Base-by-base conservation (phyloP, 1,284 basidiomycete species). In the Earliella scabrosa region DNA sequence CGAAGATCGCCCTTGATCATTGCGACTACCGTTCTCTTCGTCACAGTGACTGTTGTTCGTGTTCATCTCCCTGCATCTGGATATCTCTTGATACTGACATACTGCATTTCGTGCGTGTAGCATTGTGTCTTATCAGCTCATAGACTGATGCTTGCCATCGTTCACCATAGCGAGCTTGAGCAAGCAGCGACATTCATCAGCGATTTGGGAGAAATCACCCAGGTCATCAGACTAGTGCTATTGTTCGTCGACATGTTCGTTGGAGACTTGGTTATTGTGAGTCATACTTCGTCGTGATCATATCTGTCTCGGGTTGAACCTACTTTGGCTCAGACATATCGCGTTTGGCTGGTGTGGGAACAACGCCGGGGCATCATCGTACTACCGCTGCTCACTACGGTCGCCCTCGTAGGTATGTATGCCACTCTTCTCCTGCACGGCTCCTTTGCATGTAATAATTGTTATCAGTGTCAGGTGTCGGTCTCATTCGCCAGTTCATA, bases 271-370 rank as follows among this genome's bases (percentile, higher is more conserved):
- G 48, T 50, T 11, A 41, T 50, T 23, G 48, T 50, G 29, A 21
- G 39, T 23, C 20, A n/a, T 3, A 6, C 4, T 8, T 11, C 14
- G 2, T 11, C 18, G n/a, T 23, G 14, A 18, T 20, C 2, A 16
- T 47, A 4, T 10, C 4, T 13, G 16, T 14, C 10, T 13, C 31
- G 14, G 3, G 23, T 3, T 36, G 45, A 21, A 11, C n/a, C 8
- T 6, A 23, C 9, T 23, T n/a, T 14, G 11, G n/a, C n/a, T 8
- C 10, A 50, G 48, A 41, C 48, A 10, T 50, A 50, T 18, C 36
- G 48, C 10, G 48, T 32, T 23, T 50, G 48, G 48, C 18, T 32
- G 9, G 38, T 50, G 11, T 52, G 52, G 34, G 44, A 32, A n/a
- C 29, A 10, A 7, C 26, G 29, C 20, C 9, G 8, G 4, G 4